Evolutionary conservation across 2,329 filamentous ascomycete genomes (phyloP).

Genomic region (Cercospora sp.): DNA sequence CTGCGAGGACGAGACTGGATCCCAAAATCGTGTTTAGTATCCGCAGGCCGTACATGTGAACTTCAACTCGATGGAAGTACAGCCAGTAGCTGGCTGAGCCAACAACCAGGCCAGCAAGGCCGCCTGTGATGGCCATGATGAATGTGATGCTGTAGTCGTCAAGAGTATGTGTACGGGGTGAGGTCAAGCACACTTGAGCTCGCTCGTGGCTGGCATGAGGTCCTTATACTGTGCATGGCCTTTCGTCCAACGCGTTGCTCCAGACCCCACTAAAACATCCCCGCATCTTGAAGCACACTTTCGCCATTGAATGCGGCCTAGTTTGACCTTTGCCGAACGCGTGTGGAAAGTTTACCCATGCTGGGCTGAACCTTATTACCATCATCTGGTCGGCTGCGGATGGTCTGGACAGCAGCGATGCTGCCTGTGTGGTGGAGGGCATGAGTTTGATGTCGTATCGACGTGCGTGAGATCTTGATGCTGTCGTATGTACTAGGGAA

Average conservation of each 20-base stretch:
- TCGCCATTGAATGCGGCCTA: conserved; percentile 3
- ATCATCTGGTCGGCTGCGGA: not conserved
- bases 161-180: not conserved
- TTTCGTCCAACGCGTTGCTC: conserved; percentile 5
- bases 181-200: not conserved
- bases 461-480: not conserved
- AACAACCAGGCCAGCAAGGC: conserved; percentile 7
- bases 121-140: conserved; percentile 6
- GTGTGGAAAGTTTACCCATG: conserved; percentile 18
- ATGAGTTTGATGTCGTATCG: not conserved
- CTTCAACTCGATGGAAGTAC: conserved; percentile 33
- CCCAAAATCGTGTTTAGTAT: conserved; percentile 31
- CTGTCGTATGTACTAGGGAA: not conserved
- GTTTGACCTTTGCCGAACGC: conserved; percentile 17
- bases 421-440: not conserved
- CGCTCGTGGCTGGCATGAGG: not conserved
- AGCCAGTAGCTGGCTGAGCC: conserved; percentile 28
- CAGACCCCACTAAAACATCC: conserved; percentile 6
- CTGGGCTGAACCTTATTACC: conserved; percentile 7
- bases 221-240: not conserved
- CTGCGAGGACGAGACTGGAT: conserved; percentile 18
- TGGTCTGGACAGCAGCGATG: not conserved
- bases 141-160: not conserved
- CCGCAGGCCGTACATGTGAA: conserved; percentile 32
- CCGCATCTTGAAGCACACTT: conserved; percentile 14